Base-by-base conservation (phyloP, 306 rosid species). In the Ceratonia siliqua region DNA sequence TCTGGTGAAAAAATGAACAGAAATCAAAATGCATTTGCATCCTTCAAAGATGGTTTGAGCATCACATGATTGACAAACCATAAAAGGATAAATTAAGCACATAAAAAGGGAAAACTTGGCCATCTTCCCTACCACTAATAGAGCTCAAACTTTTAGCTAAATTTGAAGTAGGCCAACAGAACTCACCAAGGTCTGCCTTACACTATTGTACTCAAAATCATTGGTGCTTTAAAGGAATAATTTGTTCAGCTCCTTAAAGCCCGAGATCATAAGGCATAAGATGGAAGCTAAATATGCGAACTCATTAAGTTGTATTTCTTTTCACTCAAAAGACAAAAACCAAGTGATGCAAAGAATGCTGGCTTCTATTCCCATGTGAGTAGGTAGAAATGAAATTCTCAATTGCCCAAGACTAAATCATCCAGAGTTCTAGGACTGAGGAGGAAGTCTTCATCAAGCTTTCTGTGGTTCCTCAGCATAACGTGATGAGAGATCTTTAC, bases 11-110 rank as follows among this genome's bases (percentile, higher is more conserved):
- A 9, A 33, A 24, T 63, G 67, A 69, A 78, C 46, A 45, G 61
- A 55, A 74, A 43, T 38, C 1, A 58, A 62, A 36, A 25, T 7
- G 41, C 61, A 72, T 22, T 22, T 32, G 55, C 32, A 42, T 13
- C 27, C 74, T 66, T 66, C 17, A 48, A 73, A 66, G 70, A 57
- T 17, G 22, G 48, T 57, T 35, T 66, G 50, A 64, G 38, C 5
- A 8, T 22, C 30, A 62, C 22, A 30, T 58, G 49, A 36, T 10
- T 18, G 49, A 62, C 49, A 38, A 70, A 14, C 56, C 56, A 39
- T 62, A 52, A 52, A 62, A 62, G 62, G 38, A 33, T 54, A 43
- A n/a, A 28, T 32, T 67, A 20, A 42, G 74, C 54, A 33, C 74
- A 65, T 10, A 42, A 62, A 71, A 78, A 59, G 62, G 32, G 27